Conservation (phyloP, 1,284 basidiomycete genomes). For the Ceraceosorus bombacis region DNA sequence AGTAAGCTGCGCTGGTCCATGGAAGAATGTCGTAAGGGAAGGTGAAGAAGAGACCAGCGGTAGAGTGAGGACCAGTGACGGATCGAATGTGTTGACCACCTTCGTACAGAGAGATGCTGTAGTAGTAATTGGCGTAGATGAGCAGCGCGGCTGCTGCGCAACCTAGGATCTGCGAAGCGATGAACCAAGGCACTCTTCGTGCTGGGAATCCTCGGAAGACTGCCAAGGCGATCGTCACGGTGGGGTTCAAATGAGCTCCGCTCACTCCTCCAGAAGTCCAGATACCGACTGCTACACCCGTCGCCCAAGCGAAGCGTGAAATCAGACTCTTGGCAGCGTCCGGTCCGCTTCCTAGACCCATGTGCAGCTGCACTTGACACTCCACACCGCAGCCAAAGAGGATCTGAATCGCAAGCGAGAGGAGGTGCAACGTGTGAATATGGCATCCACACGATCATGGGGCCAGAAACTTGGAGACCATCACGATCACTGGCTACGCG, state of each 20-base stretch:
- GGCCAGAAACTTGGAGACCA: slow-evolving; percentile 21
- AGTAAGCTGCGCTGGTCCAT: slow-evolving; percentile 17
- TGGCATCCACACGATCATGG: slow-evolving; percentile 10
- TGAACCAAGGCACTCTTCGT: slow-evolving; percentile 67
- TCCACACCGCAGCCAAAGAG: slow-evolving; percentile 41
- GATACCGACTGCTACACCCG: slow-evolving; percentile 33
- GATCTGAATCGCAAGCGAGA: slow-evolving; percentile 15
- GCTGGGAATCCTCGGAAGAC: slow-evolving; percentile 67
- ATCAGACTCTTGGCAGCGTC: slow-evolving; percentile 23
- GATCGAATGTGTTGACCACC: slow-evolving; percentile 60
- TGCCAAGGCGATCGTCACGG: slow-evolving; percentile 59
- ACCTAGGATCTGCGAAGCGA: slow-evolving; percentile 65
- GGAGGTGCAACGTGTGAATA: too few relatives aligned
- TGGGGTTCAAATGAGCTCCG: slow-evolving; percentile 10
- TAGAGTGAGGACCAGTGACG: slow-evolving; percentile 52
- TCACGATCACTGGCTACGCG: too few relatives aligned
- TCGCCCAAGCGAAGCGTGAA: slow-evolving; percentile 35
- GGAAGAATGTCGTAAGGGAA: slow-evolving; percentile 51
- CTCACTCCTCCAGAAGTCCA: slow-evolving; percentile 33
- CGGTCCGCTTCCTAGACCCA: slow-evolving; percentile 9
- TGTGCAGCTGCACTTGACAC: slow-evolving; percentile 38
- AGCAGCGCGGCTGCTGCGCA: slow-evolving; percentile 62
- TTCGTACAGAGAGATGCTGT: slow-evolving; percentile 65
- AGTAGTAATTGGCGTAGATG: slow-evolving; percentile 67
- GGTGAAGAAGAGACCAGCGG: slow-evolving; percentile 64